Base-by-base conservation (phyloP, 805 yeast genomes). In the Candida ortonii region DNA sequence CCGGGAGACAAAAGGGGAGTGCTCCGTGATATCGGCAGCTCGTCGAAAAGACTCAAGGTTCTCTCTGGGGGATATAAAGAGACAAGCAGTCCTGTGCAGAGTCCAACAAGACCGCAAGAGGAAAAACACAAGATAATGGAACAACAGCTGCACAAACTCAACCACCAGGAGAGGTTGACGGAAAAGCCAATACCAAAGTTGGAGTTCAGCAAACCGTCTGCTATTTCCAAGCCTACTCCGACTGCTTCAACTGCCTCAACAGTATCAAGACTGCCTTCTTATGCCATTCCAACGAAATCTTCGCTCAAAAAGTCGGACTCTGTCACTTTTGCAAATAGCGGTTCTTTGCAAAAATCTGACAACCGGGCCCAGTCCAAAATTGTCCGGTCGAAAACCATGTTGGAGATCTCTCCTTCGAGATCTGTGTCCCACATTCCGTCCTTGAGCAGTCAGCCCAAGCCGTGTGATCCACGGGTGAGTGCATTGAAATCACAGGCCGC, bases 1-100 rank as follows among this genome's bases (percentile, higher is more conserved):
- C 52, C 53, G 1, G 55, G 53, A 16, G 57, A 55, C 29, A 57
- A 58, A 39, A 40, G 62, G 26, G 33, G 38, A 4, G 47, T 36
- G 12, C 4, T 34, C 6, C 41, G 43, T 10, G 38, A 41, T 11
- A 9, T 53, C 7, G 59, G 58, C 24, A 58, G 63, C 41, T 53
- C 63, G 3, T 43, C 52, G 12, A 58, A 58, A 30, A 53, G 64
- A 40, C 17, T 52, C 25, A 52, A 50, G 25, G 41, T 40, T 3
- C 25, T 39, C 8, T 45, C 41, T 14, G 57, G 59, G 9, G 42
- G 44, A 12, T 55, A 46, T 36, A 54, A 46, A 30, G 64, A 59
- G 34, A 39, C 53, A 3, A 31, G 42, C 7, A 33, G 36, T 12
- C 29, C 38, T 5, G 16, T 18, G 21, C 55, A 55, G 7, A 54